Conservation (phyloP, 306 rosid species). For the Acacia confusa region DNA sequence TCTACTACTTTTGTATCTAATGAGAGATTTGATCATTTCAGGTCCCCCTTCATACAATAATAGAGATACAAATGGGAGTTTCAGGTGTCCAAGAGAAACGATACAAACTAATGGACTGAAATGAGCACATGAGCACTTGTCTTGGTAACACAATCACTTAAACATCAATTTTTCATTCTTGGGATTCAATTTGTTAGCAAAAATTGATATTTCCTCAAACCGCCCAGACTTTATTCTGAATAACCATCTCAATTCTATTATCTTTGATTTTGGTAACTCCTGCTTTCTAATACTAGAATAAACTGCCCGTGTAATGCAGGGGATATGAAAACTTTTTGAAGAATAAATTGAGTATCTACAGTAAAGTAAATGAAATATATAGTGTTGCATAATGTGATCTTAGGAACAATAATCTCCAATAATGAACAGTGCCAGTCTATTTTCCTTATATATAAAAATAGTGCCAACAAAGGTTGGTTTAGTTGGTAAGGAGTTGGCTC, state of each 20-base stretch:
- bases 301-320: neutral
- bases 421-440: neutral
- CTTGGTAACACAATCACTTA: neutral
- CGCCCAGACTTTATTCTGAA: neutral
- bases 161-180: conserved; percentile 21
- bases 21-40: conserved; percentile 40
- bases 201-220: conserved; percentile 15
- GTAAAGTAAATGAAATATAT: neutral
- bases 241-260: neutral
- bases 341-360: neutral
- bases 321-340: neutral
- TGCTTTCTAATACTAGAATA: neutral
- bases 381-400: neutral
- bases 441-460: too few species aligned
- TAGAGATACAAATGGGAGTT: conserved; percentile 98
- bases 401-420: neutral
- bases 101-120: conserved; percentile 95
- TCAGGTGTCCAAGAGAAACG: conserved; percentile 96
- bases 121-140: neutral
- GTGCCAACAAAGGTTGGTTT: too few species aligned
- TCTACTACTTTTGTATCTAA: conserved; percentile 10
- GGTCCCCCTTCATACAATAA: conserved; percentile 95
- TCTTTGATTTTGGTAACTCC: neutral
- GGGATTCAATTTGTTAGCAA: conserved; percentile 29
- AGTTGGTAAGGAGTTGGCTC: too few species aligned